These are phyloP conservation scores for Tylopilus rubrobrunneus DNA, from an alignment of 768 basidiomycete genomes.

Conservation along the genomic window DNA sequence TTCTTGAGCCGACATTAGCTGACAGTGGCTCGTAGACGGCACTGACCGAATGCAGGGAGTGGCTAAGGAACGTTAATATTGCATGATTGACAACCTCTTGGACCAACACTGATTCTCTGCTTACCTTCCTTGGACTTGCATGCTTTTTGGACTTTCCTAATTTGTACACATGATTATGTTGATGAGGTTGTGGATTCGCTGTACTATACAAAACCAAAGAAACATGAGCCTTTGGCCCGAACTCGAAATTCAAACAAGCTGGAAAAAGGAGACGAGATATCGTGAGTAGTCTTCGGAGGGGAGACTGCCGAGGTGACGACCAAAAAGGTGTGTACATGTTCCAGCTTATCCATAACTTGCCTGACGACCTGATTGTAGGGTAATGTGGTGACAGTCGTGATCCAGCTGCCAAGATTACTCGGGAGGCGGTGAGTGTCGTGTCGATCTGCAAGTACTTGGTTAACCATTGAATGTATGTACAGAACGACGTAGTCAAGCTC, in stretches of 20 bases:
- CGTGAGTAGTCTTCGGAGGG: constrained; percentile 33
- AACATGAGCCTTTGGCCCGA: not conserved
- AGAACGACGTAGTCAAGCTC: constrained; percentile 52
- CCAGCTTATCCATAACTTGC: not conserved
- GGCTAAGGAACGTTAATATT: constrained; percentile 13
- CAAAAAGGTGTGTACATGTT: constrained; percentile 36
- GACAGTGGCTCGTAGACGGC: constrained; percentile 18
- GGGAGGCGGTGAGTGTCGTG: constrained; percentile 37
- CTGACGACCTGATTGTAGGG: constrained; percentile 23
- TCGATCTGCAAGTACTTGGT: not conserved
- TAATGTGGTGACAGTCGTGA: constrained; percentile 41
- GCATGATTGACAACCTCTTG: too few species aligned
- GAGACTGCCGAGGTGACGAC: constrained; percentile 43
- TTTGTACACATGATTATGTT: constrained; percentile 6
- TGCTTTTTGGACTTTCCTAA: constrained; percentile 9
- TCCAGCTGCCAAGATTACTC: constrained; percentile 46
- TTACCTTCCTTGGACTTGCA: not conserved
- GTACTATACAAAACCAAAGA: not conserved
- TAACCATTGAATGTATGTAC: not conserved
- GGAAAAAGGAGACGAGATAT: constrained; percentile 33
- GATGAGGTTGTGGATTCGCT: constrained; percentile 1
- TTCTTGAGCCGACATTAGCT: not conserved
- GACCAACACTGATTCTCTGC: not conserved
- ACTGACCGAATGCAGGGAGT: constrained; percentile 22
- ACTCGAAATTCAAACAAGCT: constrained; percentile 22